A percentile compares a stretch with the other conserved stretches of the same genome.
These are phyloP conservation scores for Phialophora verrucosa DNA, from an alignment of 2,329 filamentous ascomycete species.

Conservation along the genomic window DNA sequence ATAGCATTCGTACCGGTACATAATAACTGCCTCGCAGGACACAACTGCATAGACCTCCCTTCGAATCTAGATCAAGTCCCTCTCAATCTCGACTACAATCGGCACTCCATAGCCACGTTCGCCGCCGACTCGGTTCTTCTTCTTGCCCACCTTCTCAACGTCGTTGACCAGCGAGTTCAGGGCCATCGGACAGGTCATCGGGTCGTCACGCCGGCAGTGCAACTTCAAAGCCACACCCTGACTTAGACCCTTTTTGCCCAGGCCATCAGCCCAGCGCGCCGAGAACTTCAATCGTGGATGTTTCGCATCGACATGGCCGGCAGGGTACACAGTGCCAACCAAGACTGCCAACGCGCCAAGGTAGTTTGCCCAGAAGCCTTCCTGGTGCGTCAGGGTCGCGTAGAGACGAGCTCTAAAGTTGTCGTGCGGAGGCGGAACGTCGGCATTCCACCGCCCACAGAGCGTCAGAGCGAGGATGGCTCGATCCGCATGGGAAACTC, in stretches of 20 bases:
- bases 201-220: conserved; percentile 23
- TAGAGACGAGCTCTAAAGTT: conserved; percentile 42
- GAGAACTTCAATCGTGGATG: conserved; percentile 40
- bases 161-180: conserved; percentile 43
- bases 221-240: conserved; percentile 43
- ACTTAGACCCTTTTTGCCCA: conserved; percentile 45
- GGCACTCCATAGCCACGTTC: conserved; percentile 38
- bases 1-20: neutral
- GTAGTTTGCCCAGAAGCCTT: conserved; percentile 46
- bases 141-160: conserved; percentile 47
- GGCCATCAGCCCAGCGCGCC: conserved; percentile 42
- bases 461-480: conserved; percentile 46
- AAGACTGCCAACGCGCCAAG: conserved; percentile 44
- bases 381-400: conserved; percentile 42
- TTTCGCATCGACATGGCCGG: conserved; percentile 39
- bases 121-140: conserved; percentile 47
- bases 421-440: conserved; percentile 45
- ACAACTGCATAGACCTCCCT: neutral
- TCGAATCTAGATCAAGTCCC: conserved; percentile 21
- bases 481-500: conserved; percentile 45
- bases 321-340: conserved; percentile 44
- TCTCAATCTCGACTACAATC: conserved; percentile 33
- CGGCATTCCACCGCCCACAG: conserved; percentile 42
- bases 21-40: neutral
- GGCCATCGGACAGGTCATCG: conserved; percentile 34